Conservation (phyloP, 176 grass and related monocot species). For the Bolboschoenus planiculmis region DNA sequence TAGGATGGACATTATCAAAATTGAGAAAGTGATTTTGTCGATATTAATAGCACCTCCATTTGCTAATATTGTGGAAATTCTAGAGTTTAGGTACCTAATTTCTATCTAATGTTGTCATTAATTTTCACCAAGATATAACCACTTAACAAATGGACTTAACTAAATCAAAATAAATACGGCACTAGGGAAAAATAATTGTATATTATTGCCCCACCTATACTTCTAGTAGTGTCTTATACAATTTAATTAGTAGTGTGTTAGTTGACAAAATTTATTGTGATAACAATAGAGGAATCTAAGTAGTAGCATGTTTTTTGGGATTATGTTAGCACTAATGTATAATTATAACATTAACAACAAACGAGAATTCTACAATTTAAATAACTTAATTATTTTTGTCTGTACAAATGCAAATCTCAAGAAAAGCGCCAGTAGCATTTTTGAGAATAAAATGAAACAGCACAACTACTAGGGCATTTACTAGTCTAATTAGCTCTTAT, state of each 20-base stretch:
- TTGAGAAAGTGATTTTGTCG: too few relatives aligned
- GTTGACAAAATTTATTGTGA: constrained; percentile 1
- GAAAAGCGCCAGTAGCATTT: neutral
- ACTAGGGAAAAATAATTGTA: neutral
- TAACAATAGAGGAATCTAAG: neutral
- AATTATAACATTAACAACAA: neutral
- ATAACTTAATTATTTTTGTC: neutral
- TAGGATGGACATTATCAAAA: too few relatives aligned
- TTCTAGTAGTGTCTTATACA: neutral
- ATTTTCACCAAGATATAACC: neutral
- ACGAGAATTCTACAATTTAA: neutral
- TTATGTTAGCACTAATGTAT: neutral
- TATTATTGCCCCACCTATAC: neutral
- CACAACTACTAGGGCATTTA: too few relatives aligned
- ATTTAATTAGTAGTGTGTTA: neutral
- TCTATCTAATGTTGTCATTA: neutral
- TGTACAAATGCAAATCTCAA: neutral
- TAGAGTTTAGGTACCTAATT: neutral
- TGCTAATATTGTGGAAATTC: neutral
- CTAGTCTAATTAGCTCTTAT: too few relatives aligned
- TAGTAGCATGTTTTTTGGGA: neutral
- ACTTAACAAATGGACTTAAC: neutral
- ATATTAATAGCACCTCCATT: too few relatives aligned
- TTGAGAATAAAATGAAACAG: neutral
- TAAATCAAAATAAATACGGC: neutral